Conservation (phyloP, 1,284 basidiomycete species). For the Pseudozyma tsukubaensis region DNA sequence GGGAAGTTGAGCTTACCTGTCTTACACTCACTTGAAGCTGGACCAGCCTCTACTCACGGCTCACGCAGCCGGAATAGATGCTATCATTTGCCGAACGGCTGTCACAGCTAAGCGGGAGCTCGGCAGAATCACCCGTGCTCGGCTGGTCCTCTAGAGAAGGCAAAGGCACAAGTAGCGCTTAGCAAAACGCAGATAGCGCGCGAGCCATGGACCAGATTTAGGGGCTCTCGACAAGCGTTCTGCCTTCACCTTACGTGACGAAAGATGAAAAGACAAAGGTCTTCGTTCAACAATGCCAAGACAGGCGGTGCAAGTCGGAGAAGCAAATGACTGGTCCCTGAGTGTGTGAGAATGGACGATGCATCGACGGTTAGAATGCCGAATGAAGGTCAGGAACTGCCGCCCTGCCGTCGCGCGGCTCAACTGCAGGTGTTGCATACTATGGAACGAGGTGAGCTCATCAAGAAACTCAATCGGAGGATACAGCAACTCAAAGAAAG, state of each 20-base stretch:
- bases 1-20: not conserved
- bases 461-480: slow-evolving; percentile 9
- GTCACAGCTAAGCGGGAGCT: slow-evolving; percentile 2
- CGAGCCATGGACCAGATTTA: slow-evolving; percentile 1
- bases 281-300: slow-evolving; percentile 31
- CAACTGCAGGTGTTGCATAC: not conserved
- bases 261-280: slow-evolving; percentile 5
- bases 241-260: slow-evolving; percentile 4
- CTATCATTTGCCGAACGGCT: slow-evolving; percentile 18
- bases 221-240: slow-evolving; percentile 1
- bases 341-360: slow-evolving; percentile 7
- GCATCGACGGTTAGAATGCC: slow-evolving; percentile 5
- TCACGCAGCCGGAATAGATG: not conserved
- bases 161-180: not conserved
- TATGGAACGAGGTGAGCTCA: not conserved
- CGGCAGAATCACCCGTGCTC: slow-evolving; percentile 1
- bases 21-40: not conserved
- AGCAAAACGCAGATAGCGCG: not conserved
- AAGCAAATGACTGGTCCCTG: slow-evolving; percentile 13
- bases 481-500: not conserved
- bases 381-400: not conserved
- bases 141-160: not conserved
- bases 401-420: no score
- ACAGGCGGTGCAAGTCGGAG: slow-evolving; percentile 22
- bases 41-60: slow-evolving; percentile 6